Evolutionary conservation across 2,329 filamentous ascomycete species (phyloP).

Genomic region (Tolypocladium pustulatum): DNA sequence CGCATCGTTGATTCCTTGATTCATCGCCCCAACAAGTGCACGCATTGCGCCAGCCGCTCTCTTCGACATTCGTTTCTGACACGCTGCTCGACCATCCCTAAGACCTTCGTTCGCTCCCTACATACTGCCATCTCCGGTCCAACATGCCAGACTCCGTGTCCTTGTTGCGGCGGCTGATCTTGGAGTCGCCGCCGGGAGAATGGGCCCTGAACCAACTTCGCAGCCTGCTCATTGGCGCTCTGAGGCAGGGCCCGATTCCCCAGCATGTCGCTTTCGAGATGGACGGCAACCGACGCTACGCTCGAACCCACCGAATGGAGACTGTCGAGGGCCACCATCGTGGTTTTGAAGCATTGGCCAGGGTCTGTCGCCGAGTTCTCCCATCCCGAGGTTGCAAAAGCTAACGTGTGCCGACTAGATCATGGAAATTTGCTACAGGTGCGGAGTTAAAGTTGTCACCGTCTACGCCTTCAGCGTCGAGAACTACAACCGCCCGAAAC

Average conservation of each 20-base stretch:
- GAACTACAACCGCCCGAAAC: constrained; percentile 94
- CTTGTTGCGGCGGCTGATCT: constrained; percentile 55
- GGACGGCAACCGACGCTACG: constrained; percentile 95
- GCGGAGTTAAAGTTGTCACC: constrained; percentile 90
- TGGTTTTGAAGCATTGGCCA: constrained; percentile 88
- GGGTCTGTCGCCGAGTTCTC: constrained; percentile 23
- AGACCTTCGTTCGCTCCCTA: not conserved
- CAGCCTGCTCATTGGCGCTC: constrained; percentile 76
- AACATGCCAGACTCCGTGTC: constrained; percentile 44
- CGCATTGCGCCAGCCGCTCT: not conserved
- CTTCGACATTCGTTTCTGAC: not conserved
- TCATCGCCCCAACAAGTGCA: not conserved
- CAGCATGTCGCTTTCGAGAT: constrained; percentile 98
- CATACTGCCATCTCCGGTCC: not conserved
- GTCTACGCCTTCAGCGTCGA: constrained; percentile 99
- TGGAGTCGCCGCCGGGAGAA: constrained; percentile 84
- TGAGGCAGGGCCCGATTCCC: constrained; percentile 85
- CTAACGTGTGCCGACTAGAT: constrained; percentile 43
- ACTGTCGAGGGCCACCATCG: constrained; percentile 93
- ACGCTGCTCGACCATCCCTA: not conserved
- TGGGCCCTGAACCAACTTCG: constrained; percentile 72
- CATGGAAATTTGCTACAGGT: constrained; percentile 96
- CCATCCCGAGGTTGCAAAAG: not conserved
- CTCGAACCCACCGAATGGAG: constrained; percentile 82
- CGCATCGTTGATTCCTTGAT: not conserved